phyloP scores from a whole-genome alignment of 257 asterid genomes.

The Przewalskia tangutica region DNA sequence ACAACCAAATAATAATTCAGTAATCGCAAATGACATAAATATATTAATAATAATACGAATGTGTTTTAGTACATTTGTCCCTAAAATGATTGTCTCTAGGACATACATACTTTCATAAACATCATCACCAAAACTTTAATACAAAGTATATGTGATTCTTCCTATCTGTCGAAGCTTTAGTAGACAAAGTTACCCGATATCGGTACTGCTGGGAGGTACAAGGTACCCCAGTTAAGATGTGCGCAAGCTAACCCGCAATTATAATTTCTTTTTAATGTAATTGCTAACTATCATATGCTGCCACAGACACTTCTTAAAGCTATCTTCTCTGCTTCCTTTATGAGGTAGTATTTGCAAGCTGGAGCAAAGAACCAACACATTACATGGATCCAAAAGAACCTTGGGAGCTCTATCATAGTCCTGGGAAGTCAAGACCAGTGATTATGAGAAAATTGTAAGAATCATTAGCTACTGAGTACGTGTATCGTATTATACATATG shows the following conservation, averaged over 20 bases:
- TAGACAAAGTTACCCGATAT: too few species aligned
- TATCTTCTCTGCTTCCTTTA: conserved; percentile 37
- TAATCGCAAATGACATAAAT: too few species aligned
- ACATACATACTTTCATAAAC: too few species aligned
- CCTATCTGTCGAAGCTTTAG: too few species aligned
- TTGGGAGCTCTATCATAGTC: conserved; percentile 84
- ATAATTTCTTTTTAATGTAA: background rate
- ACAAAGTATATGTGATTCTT: too few species aligned
- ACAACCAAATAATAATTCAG: too few species aligned
- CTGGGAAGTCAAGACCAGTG: conserved; percentile 15
- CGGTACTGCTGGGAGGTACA: too few species aligned
- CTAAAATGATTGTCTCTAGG: too few species aligned
- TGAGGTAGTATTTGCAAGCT: conserved; percentile 43
- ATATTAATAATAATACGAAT: too few species aligned
- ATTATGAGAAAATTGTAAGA: background rate
- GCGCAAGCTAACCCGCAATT: background rate
- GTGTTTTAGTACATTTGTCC: too few species aligned
- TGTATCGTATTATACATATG: background rate
- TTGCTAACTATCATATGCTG: conserved; percentile 17
- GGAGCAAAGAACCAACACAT: conserved; percentile 64
- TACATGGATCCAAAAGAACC: conserved; percentile 38
- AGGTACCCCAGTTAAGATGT: too few species aligned
- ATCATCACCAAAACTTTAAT: too few species aligned
- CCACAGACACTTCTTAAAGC: conserved; percentile 38
- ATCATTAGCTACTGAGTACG: background rate